Evolutionary conservation across 2,329 filamentous ascomycete genomes (phyloP).

Genomic region (Aspergillus nomiae): DNA sequence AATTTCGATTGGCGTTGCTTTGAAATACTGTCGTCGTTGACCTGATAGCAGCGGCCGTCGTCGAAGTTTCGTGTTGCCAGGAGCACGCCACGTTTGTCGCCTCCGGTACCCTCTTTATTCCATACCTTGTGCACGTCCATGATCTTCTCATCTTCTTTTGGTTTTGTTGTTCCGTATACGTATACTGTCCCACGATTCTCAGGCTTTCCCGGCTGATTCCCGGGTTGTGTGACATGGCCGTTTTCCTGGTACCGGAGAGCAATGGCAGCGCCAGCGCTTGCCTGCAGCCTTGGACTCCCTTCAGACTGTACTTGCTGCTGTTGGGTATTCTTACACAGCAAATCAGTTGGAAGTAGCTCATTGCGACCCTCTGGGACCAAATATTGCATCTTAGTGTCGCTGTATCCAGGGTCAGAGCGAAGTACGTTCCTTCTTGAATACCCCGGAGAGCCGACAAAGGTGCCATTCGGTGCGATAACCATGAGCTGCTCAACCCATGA

Average conservation of each 20-base stretch:
- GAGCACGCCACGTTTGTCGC: slow-evolving; percentile 74
- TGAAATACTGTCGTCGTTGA: slow-evolving; percentile 64
- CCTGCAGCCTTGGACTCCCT: slow-evolving; percentile 64
- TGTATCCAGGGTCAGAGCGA: slow-evolving; percentile 59
- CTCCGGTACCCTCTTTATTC: slow-evolving; percentile 78
- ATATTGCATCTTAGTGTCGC: slow-evolving; percentile 61
- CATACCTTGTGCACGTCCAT: slow-evolving; percentile 71
- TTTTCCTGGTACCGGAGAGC: slow-evolving; percentile 73
- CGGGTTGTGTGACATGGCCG: slow-evolving; percentile 68
- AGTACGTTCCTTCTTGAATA: slow-evolving; percentile 72
- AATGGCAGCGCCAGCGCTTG: slow-evolving; percentile 62
- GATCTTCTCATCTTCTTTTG: slow-evolving; percentile 61
- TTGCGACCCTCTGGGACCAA: slow-evolving; percentile 57
- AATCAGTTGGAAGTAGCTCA: slow-evolving; percentile 53
- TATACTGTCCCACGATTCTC: slow-evolving; percentile 70
- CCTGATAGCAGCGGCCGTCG: slow-evolving; percentile 86
- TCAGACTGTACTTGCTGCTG: slow-evolving; percentile 60
- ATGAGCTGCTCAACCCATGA: slow-evolving; percentile 80
- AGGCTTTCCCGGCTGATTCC: slow-evolving; percentile 61
- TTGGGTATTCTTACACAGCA: slow-evolving; percentile 67
- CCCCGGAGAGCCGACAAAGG: slow-evolving; percentile 69
- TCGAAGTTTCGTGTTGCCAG: slow-evolving; percentile 81
- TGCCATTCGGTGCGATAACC: slow-evolving; percentile 72
- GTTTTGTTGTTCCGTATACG: slow-evolving; percentile 69
- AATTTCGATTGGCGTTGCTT: slow-evolving; percentile 59